Base-by-base conservation (phyloP, 2,329 filamentous ascomycete genomes). In the Paecilomyces niveus region DNA sequence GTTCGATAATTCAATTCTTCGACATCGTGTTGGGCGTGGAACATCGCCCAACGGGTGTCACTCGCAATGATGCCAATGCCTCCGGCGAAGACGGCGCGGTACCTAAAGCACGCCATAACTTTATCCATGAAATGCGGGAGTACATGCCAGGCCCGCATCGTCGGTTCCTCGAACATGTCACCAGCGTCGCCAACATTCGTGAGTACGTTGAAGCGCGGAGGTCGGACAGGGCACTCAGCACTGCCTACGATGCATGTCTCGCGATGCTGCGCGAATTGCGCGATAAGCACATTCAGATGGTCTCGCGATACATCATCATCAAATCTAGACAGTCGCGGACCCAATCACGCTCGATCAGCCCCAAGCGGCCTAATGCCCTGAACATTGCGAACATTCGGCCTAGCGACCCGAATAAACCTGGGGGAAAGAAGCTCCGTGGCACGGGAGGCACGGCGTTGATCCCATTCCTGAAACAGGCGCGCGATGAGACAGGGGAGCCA, bases 71-170 rank as follows among this genome's bases (percentile, higher is more conserved):
- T 57, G 77, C 78, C 53, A 74, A 77, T 11, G 76, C 78, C 35
- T 78, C 79, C 55, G 81, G 83, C 51, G 68, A 70, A 15, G 74
- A 74, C 22, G 76, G 76, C 11, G 76, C 77, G 57, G 70, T 75
- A 1, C 77, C 80, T 35, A 78, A 82, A 24, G 81, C 85, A 4
- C 81, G 83, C 49, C 86, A 96, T 76, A 95, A 94, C 68, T 99
- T 99, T 77, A 93, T 99, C 70, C 86, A 89, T 69, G 94, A 99
- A 64, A 99, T 99, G 94, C 89, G 93, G 59, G 84, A 84, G 53
- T 99, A 99, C 76, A 99, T 99, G 94, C 94, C 94, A 0, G 93
- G 92, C 0, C 85, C 89, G 0, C 94, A 99, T 70, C 89, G 92
- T 3, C 87, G 89, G 49, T 99, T 99, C 76, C 81, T 99, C 3